phyloP scores from a whole-genome alignment of 495 filamentous ascomycete species.

The Trichoderma orchidacearum region DNA sequence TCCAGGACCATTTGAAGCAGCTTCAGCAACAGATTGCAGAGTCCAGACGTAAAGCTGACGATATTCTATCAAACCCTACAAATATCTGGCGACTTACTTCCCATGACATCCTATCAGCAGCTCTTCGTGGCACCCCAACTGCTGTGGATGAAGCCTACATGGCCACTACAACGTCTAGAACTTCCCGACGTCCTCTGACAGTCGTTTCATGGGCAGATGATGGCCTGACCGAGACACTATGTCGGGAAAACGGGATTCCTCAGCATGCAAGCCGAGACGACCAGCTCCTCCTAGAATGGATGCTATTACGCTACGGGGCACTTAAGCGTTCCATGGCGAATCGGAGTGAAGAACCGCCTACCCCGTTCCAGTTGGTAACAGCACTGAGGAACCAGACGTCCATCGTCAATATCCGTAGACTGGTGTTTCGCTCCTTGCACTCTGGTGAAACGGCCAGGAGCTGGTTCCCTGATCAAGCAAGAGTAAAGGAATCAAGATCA shows the following conservation, averaged over 20 bases:
- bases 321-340: neutral
- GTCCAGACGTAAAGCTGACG: neutral
- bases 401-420: neutral
- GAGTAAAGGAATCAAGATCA: neutral
- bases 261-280: neutral
- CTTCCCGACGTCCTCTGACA: neutral
- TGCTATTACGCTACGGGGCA: neutral
- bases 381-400: neutral
- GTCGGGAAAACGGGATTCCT: neutral
- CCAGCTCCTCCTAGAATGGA: neutral
- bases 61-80: neutral
- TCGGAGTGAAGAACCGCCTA: neutral
- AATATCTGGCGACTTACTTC: neutral
- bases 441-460: neutral
- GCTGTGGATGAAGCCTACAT: neutral
- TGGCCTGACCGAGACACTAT: neutral
- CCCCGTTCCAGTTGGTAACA: neutral
- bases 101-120: neutral
- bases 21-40: neutral
- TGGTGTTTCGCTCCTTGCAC: neutral
- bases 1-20: neutral
- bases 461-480: neutral
- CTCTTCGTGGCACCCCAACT: neutral
- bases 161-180: neutral
- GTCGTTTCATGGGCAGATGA: neutral